Percentiles rank a stretch among this genome's conserved stretches.
phyloP scores from a whole-genome alignment of 345 rosid genomes.

The Salix arbutifolia region DNA sequence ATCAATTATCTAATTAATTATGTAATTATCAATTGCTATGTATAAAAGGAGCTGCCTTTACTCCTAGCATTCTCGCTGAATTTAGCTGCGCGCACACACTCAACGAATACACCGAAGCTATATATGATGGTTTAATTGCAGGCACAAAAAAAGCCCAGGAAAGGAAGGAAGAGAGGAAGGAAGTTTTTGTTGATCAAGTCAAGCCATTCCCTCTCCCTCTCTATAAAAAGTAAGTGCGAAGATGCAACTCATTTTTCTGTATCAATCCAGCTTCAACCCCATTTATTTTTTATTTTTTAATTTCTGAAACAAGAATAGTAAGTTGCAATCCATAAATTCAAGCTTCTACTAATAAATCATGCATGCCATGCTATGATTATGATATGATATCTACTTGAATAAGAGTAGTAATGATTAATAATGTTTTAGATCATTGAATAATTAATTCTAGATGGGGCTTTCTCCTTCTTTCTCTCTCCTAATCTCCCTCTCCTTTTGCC shows the following conservation, averaged over 20 bases:
- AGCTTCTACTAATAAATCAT: not conserved
- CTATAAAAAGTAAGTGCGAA: not conserved
- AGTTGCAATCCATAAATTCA: not conserved
- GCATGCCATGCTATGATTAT: not conserved
- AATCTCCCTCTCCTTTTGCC: slow-evolving; percentile 33
- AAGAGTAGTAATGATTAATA: not conserved
- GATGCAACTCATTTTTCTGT: not conserved
- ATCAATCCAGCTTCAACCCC: not conserved
- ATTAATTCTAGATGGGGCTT: slow-evolving; percentile 17
- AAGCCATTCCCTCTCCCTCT: not conserved
- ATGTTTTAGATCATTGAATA: not conserved
- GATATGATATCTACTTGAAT: not conserved
- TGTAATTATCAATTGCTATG: no score
- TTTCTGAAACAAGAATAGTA: not conserved
- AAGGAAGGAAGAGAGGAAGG: not conserved
- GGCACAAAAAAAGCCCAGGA: no score
- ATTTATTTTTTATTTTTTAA: not conserved
- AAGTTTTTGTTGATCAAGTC: slow-evolving; percentile 8
- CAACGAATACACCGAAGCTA: no score
- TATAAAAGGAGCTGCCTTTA: no score
- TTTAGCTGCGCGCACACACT: not conserved
- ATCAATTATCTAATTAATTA: no score
- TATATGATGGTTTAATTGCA: no score
- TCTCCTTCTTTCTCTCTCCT: slow-evolving; percentile 39
- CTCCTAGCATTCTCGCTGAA: not conserved